A percentile compares a stretch with the other conserved stretches of the same genome.
Conservation (phyloP, 176 grass and related monocot species). For the Juncus inflexus region DNA sequence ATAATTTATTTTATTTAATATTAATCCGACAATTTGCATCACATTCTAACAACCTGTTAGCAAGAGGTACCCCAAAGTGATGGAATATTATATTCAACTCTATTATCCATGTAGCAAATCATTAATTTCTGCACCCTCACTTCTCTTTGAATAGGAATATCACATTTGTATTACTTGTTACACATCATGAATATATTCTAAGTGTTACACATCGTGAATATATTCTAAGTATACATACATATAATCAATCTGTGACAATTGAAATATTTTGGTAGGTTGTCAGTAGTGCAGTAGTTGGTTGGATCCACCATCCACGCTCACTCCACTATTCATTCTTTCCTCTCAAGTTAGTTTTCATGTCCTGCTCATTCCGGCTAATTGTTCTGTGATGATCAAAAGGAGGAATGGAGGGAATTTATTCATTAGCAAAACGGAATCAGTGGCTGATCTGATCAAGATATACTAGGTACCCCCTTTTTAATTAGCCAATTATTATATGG, state of each 20-base stretch:
- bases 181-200: not conserved
- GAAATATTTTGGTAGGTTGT: slow-evolving; percentile 23
- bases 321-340: slow-evolving; percentile 8
- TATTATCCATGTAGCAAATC: too few species aligned
- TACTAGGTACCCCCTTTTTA: slow-evolving; percentile 13
- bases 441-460: slow-evolving; percentile 1
- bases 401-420: slow-evolving; percentile 2
- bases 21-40: not conserved
- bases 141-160: too few species aligned
- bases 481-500: slow-evolving; percentile 8
- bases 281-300: slow-evolving; percentile 33
- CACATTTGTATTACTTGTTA: too few species aligned
- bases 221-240: too few species aligned
- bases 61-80: slow-evolving; percentile 19
- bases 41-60: slow-evolving; percentile 24
- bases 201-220: too few species aligned
- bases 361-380: not conserved
- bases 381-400: not conserved
- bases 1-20: too few species aligned
- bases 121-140: too few species aligned
- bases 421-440: slow-evolving; percentile 1
- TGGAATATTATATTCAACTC: not conserved
- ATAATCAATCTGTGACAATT: too few species aligned
- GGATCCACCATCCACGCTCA: slow-evolving; percentile 36
- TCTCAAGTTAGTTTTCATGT: not conserved